Base-by-base conservation (phyloP, 2,329 filamentous ascomycete genomes). In the Trichophyton mentagrophytes region DNA sequence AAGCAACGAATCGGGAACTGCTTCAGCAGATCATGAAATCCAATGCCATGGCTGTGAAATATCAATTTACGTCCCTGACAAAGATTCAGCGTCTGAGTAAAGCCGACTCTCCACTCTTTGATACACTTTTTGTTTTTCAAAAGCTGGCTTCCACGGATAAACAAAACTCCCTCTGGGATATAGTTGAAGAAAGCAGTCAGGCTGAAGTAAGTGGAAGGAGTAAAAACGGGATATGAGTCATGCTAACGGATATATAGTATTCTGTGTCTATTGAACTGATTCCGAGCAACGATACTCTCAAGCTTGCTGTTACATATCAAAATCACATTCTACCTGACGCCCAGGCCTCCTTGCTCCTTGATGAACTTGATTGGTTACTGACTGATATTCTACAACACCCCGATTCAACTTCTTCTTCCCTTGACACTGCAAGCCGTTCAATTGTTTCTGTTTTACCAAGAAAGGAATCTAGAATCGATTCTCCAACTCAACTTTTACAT, bases 111-210 rank as follows among this genome's bases (percentile, higher is more conserved):
- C 76, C 80, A 0, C 77, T 93, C 0, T 96, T 96, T 66, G 90
- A 96, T 68, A 92, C 90, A 0, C 78, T 96, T 1, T 83, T 96
- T 62, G 87, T 89, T 0, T 92, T 90, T 68, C 91, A 96, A 68
- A 89, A 88, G 65, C 68, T 77, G 61, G 65, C 73, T 58, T 59
- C 60, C 15, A 17, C 40, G 60, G 62, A 40, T 56, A 63, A 66
- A 1, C 59, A 66, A 15, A 61, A 70, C 0, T 49, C 69, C 2
- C 74, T 78, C 0, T 95, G 88, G 86, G 75, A 76, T 5, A 64
- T 88, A 0, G 64, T 82, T 0, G 76, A 83, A 15, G 90, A 95
- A 62, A 76, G 82, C 58, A 86, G 87, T 4, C 82, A 79, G 1
- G 83, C 88, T 1, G 88, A 95, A 66, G 75, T 76, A 70, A 65